Base-by-base conservation (phyloP, 1,284 basidiomycete genomes). In the Coriolopsis trogii region DNA sequence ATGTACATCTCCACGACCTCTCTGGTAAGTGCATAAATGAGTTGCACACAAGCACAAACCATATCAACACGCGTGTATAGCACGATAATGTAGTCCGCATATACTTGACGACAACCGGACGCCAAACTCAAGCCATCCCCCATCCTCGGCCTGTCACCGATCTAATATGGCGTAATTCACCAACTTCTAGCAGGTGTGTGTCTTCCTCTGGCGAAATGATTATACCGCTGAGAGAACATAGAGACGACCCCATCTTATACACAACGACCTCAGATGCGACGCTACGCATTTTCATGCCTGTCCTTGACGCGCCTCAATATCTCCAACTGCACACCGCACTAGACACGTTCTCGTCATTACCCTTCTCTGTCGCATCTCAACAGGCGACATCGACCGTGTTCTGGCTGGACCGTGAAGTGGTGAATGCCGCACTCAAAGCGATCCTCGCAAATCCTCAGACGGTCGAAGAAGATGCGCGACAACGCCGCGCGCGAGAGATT, bases 281-380 rank as follows among this genome's bases (percentile, higher is more conserved):
- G 3, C 69, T 95, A 26, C 86, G 93, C 21, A 82, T 97, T 63
- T 96, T 93, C 70, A 75, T 91, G 23, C 89, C 93, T 4, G 89
- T 97, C 16, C 73, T 97, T 21, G 95, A 97, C 69, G 84, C 87
- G 23, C 92, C 93, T 12, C 81, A 87, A 59, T 82, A 85, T 66
- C 81, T 97, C 44, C 93, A 95, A 66, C 80, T 96, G 6, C 91
- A 93, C 66, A 83, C 87, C 12, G 79, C 89, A 1, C 67, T 93
- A 40, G 87, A 91, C 62, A 67, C 84, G 3, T 83, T 76, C 61
- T 79, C 81, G 37, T 78, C 82, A 23, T 61, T 81, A 6, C 76
- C 78, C 66, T 63, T 74, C 69, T 50, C 60, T 61, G 68, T 50
- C 63, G 70, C 71, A 31, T 60, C 69, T 20, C 59, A 67, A 45